Evolutionary conservation across 2,329 filamentous ascomycete genomes (phyloP), one percentile per base, ranked within the genome.

Genomic region (Aureobasidium zeae): DNA sequence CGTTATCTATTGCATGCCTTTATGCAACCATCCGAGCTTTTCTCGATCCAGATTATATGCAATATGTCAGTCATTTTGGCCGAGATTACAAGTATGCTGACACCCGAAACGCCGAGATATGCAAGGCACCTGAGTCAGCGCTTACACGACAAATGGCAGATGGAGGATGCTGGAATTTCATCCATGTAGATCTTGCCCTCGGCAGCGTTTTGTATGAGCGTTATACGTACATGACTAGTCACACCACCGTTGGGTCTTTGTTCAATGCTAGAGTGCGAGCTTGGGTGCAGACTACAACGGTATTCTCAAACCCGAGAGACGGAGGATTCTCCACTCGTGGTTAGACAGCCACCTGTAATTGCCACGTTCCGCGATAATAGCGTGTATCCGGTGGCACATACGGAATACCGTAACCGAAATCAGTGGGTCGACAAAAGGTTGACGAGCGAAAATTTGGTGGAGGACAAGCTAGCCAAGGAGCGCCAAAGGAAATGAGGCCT

Each of bases 401-500:
- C 19, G 37, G 37, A 20, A 41, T 13, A 13, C 24, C 12, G 32
- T 20, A 41, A 28, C 37, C 37, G 37, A 32, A 41, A 41, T 41
- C 20, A 32, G 22, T 13, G 24, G 37, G 32, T 41, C 37, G 37
- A 15, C 37, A 25, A 41, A 25, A 41, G 37, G 37, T 28, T 28
- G 37, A 32, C 28, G 20, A 41, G 37, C n/a, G n/a, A n/a, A 19
- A 30, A 41, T 32, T 41, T 41, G 37, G 37, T 32, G 17, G 37
- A 32, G 37, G 28, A 19, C 28, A 32, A 41, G 37, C 37, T 11
- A 32, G 28, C 37, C 37, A 41, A 41, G 37, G 37, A 41, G 37
- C 37, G 37, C 37, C 37, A 41, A 41, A 41, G 26, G 37, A 41
- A 41, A 41, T 41, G 37, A 41, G 37, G 28, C 7, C 26, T 39